Evolutionary conservation across 805 yeast genomes (phyloP).

Genomic region (Maudiozyma turicensis): DNA sequence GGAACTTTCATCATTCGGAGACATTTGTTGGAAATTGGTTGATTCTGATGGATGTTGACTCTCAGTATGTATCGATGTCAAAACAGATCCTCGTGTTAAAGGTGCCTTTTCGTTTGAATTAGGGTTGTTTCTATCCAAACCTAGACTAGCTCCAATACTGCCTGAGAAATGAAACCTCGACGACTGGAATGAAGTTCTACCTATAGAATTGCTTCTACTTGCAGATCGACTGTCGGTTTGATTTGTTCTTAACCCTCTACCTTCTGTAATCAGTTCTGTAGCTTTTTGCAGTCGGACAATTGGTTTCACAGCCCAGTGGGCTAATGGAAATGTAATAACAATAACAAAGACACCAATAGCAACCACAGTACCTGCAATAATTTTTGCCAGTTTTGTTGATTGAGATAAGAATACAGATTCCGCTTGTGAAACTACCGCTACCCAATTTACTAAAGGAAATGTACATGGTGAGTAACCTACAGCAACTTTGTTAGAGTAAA

Average conservation of each 20-base stretch:
- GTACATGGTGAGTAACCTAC: conserved; percentile 45
- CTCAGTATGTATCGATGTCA: neutral
- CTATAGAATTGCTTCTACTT: conserved; percentile 17
- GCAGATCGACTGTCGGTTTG: conserved; percentile 14
- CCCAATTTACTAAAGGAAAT: conserved; percentile 48
- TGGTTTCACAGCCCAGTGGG: conserved; percentile 79
- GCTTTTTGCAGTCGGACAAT: conserved; percentile 71
- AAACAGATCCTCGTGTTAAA: neutral
- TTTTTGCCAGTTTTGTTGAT: conserved; percentile 47
- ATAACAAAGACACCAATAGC: conserved; percentile 71
- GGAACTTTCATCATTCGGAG: neutral
- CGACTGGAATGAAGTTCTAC: conserved; percentile 3
- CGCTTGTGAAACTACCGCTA: conserved; percentile 61
- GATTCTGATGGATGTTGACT: neutral
- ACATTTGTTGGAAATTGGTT: neutral
- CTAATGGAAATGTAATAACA: conserved; percentile 68
- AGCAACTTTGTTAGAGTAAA: conserved; percentile 36
- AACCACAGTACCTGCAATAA: conserved; percentile 68
- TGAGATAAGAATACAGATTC: conserved; percentile 53
- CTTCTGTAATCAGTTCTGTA: conserved; percentile 47
- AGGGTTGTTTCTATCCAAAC: neutral
- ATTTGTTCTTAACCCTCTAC: conserved; percentile 31
- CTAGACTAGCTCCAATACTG: neutral
- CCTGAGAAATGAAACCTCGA: neutral
- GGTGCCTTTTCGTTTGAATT: neutral